Evolutionary conservation across 768 basidiomycete species (phyloP).

Genomic region (Leccinum longicurvipes): DNA sequence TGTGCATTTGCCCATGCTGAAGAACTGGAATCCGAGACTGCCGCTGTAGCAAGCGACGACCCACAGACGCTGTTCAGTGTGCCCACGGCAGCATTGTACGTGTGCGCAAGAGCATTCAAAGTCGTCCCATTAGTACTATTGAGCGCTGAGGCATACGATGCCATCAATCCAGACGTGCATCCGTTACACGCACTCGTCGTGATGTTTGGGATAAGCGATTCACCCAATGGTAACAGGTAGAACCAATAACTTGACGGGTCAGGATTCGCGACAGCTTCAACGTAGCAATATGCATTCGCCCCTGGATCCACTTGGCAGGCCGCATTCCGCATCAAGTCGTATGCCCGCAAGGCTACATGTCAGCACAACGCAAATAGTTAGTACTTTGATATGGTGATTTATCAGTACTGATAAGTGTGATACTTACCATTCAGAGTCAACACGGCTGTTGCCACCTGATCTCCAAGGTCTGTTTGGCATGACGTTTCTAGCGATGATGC

Average conservation of each 20-base stretch:
- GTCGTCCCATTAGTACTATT: conserved; percentile 30
- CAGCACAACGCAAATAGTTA: neutral
- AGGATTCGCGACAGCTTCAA: conserved; percentile 54
- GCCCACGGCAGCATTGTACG: conserved; percentile 48
- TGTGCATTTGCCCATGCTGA: conserved; percentile 9
- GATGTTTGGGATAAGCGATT: conserved; percentile 43
- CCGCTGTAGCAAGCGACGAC: conserved; percentile 37
- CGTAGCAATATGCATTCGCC: conserved; percentile 69
- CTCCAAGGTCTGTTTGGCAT: conserved; percentile 56
- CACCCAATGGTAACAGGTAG: conserved; percentile 65
- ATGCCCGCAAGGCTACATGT: conserved; percentile 56
- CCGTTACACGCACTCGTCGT: conserved; percentile 55
- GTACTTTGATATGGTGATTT: neutral
- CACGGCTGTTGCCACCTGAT: conserved; percentile 49
- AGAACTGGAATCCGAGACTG: conserved; percentile 12
- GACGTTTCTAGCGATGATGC: conserved; percentile 42
- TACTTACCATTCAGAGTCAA: conserved; percentile 54
- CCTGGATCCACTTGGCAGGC: conserved; percentile 59
- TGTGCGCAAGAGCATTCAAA: conserved; percentile 39
- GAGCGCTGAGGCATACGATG: conserved; percentile 47
- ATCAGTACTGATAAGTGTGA: neutral
- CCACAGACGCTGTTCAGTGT: conserved; percentile 52
- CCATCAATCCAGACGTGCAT: conserved; percentile 62
- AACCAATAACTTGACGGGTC: conserved; percentile 70
- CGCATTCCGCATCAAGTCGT: conserved; percentile 54